Percentiles rank a stretch among this genome's conserved stretches.
These are phyloP conservation scores for Apophysomyces ossiformis DNA, from an alignment of 371 early-diverging fungal species.

Conservation along the genomic window DNA sequence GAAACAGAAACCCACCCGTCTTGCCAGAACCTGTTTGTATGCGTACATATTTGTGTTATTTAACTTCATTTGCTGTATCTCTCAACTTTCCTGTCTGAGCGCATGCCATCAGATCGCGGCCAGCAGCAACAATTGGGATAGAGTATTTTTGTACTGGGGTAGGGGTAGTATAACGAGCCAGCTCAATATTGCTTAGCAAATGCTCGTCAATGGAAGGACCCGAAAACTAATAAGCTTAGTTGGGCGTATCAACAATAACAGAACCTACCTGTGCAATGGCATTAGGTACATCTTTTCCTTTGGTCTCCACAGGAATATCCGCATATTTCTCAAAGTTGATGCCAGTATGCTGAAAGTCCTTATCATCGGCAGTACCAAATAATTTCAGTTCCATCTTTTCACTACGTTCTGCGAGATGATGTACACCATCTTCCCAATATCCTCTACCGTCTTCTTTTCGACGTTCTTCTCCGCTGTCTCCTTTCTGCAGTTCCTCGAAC, in stretches of 20 bases:
- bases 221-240: constrained; percentile 43
- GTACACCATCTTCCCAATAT: constrained; percentile 74
- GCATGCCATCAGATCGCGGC: constrained; percentile 76
- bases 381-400: constrained; percentile 46
- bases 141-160: constrained; percentile 76
- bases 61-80: neutral
- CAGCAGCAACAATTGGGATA: constrained; percentile 64
- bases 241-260: neutral
- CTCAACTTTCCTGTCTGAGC: constrained; percentile 76
- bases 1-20: constrained; percentile 74
- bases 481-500: neutral
- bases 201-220: constrained; percentile 79
- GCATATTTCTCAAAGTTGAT: constrained; percentile 98
- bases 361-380: constrained; percentile 67
- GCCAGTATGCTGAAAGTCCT: constrained; percentile 77
- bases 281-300: constrained; percentile 81
- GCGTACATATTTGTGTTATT: neutral
- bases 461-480: neutral
- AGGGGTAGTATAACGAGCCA: constrained; percentile 64
- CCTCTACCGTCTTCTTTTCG: constrained; percentile 57
- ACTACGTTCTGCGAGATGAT: constrained; percentile 37
- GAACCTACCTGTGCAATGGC: constrained; percentile 58
- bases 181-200: constrained; percentile 67
- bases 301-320: constrained; percentile 94
- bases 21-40: constrained; percentile 65